Percentiles rank a stretch among this genome's conserved stretches.
These are phyloP conservation scores for Stenocarpella maydis DNA, from an alignment of 2,329 filamentous ascomycete genomes.

Conservation along the genomic window DNA sequence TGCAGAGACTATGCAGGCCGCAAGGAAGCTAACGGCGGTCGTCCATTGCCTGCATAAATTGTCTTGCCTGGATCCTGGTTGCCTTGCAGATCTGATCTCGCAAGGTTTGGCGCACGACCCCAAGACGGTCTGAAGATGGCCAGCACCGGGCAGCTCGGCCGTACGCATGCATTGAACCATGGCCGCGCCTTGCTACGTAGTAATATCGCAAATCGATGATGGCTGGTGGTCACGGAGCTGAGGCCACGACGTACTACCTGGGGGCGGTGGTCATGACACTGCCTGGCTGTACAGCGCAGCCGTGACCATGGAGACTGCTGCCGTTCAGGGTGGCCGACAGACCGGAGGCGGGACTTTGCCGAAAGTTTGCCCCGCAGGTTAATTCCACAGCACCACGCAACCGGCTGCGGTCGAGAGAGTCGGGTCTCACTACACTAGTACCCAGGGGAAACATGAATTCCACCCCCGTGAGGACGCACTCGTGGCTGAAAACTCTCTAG, in stretches of 20 bases:
- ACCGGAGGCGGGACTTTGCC: conserved; percentile 30
- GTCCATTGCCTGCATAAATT: conserved; percentile 37
- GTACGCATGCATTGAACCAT: conserved; percentile 18
- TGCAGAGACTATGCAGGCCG: conserved; percentile 37
- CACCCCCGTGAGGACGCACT: conserved; percentile 10
- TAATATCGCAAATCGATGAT: conserved; percentile 10
- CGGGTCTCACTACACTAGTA: conserved; percentile 20
- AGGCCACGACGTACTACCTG: conserved; percentile 20
- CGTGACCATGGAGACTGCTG: conserved; percentile 1
- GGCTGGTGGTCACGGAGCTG: not conserved
- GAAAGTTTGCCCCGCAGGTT: conserved; percentile 34
- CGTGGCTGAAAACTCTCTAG: conserved; percentile 34
- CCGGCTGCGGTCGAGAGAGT: conserved; percentile 1
- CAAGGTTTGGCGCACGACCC: conserved; percentile 34
- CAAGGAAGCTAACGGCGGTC: conserved; percentile 30
- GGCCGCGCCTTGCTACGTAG: conserved; percentile 12
- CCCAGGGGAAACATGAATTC: not conserved
- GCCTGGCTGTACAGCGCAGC: not conserved
- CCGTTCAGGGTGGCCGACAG: not conserved
- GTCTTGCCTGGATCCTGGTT: conserved; percentile 38
- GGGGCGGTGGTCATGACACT: not conserved
- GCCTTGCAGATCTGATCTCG: conserved; percentile 31
- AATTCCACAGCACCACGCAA: conserved; percentile 12
- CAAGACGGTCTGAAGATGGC: conserved; percentile 17
- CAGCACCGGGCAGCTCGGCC: conserved; percentile 29